Percentiles rank a stretch among this genome's conserved stretches.
These are phyloP conservation scores for Escallonia rubra DNA, from an alignment of 129 eudicot genomes.

Conservation along the genomic window DNA sequence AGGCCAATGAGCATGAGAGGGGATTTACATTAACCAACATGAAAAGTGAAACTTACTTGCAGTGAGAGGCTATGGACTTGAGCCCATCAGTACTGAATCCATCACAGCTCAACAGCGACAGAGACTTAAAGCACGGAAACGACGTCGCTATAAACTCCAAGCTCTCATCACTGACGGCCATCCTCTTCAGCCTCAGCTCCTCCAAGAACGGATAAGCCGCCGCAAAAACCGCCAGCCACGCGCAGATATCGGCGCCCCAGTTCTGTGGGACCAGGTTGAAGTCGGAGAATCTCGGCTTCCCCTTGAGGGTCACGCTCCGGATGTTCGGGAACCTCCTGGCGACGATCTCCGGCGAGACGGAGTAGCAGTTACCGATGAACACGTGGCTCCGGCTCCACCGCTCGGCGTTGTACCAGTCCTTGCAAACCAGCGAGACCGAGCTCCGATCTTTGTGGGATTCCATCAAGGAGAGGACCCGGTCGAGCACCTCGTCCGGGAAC, in stretches of 20 bases:
- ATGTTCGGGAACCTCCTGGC: slow-evolving; percentile 58
- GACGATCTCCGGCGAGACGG: slow-evolving; percentile 51
- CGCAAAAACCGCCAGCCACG: slow-evolving; percentile 53
- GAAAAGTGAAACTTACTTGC: slow-evolving; percentile 46
- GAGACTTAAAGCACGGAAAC: slow-evolving; percentile 46
- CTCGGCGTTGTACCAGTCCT: slow-evolving; percentile 77
- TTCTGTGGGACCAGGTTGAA: slow-evolving; percentile 81
- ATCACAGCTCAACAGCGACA: slow-evolving; percentile 54
- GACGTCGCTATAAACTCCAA: slow-evolving; percentile 51
- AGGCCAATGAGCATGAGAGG: too few relatives aligned
- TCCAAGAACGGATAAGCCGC: slow-evolving; percentile 47
- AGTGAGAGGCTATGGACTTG: slow-evolving; percentile 58
- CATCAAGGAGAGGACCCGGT: slow-evolving; percentile 59
- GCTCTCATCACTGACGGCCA: slow-evolving; percentile 37
- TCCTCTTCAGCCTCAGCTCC: slow-evolving; percentile 31
- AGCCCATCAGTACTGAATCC: slow-evolving; percentile 57
- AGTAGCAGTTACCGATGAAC: slow-evolving; percentile 74
- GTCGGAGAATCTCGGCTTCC: slow-evolving; percentile 82
- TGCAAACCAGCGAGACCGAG: slow-evolving; percentile 68
- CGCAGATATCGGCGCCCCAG: slow-evolving; percentile 63
- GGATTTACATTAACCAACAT: too few relatives aligned
- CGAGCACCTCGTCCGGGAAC: slow-evolving; percentile 73
- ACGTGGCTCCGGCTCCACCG: slow-evolving; percentile 60
- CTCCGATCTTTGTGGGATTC: slow-evolving; percentile 48
- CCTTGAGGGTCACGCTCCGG: slow-evolving; percentile 50